These are phyloP conservation scores for Monosporozyma aerobia DNA, from an alignment of 805 yeast genomes.

Conservation along the genomic window DNA sequence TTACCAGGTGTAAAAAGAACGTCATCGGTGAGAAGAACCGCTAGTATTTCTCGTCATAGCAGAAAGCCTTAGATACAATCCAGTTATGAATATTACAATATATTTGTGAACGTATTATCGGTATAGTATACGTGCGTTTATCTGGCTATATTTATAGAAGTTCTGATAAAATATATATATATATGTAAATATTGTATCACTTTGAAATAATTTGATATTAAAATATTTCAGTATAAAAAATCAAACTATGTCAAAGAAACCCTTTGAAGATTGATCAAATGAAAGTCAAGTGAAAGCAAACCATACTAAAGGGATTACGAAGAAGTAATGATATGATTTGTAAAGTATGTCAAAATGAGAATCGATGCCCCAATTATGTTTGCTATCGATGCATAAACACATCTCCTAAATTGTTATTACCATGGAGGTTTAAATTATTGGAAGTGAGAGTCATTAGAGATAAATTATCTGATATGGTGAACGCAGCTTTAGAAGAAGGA, in stretches of 20 bases:
- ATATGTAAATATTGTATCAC: not conserved
- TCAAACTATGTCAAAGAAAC: not conserved
- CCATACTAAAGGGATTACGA: not conserved
- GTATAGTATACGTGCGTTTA: too few relatives aligned
- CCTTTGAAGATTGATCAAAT: not conserved
- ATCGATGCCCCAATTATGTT: not conserved
- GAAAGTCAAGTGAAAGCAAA: too few relatives aligned
- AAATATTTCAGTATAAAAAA: not conserved
- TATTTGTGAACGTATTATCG: too few relatives aligned
- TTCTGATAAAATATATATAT: too few relatives aligned
- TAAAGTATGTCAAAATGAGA: not conserved
- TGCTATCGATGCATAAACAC: conserved; percentile 1
- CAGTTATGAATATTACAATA: not conserved
- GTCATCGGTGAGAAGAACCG: not conserved
- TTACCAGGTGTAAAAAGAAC: conserved; percentile 2
- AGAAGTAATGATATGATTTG: not conserved
- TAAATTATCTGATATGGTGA: not conserved
- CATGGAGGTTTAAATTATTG: not conserved
- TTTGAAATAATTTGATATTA: not conserved
- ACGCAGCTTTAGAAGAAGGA: not conserved
- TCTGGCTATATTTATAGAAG: not conserved
- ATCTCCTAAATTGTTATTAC: not conserved
- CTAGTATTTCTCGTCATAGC: not conserved
- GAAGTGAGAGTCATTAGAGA: not conserved
- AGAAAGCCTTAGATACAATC: not conserved